phyloP scores from a whole-genome alignment of 495 filamentous ascomycete species.

The Neurospora sp. region DNA sequence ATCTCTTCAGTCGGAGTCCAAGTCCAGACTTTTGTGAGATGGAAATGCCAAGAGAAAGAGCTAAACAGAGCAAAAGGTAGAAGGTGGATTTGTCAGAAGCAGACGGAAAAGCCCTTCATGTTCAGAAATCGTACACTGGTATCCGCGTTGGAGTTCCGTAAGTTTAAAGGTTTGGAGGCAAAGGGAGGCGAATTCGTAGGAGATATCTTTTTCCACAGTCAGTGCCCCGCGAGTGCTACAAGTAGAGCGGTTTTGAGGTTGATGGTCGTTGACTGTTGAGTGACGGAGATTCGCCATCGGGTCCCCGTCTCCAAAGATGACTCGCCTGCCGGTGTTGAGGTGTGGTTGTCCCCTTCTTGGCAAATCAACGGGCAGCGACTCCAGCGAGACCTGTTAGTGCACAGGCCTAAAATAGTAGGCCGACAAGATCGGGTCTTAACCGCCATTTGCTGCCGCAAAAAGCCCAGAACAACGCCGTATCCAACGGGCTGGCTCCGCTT shows the following conservation, averaged over 20 bases:
- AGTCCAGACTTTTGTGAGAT: background rate
- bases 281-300: background rate
- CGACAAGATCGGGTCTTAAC: background rate
- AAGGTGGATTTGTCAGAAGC: background rate
- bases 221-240: background rate
- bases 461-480: no score
- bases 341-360: background rate
- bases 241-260: background rate
- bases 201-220: background rate
- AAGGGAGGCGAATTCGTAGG: background rate
- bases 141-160: background rate
- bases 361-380: background rate
- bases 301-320: background rate
- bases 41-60: background rate
- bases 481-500: no score
- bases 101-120: background rate
- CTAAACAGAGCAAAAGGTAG: background rate
- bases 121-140: background rate
- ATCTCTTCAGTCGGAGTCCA: background rate
- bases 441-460: background rate
- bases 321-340: background rate
- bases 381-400: background rate
- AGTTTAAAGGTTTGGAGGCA: background rate
- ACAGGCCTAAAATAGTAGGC: background rate
- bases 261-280: background rate